Conservation (phyloP, 108 stramenopile species). For the Fragilariopsis cylindrus region DNA sequence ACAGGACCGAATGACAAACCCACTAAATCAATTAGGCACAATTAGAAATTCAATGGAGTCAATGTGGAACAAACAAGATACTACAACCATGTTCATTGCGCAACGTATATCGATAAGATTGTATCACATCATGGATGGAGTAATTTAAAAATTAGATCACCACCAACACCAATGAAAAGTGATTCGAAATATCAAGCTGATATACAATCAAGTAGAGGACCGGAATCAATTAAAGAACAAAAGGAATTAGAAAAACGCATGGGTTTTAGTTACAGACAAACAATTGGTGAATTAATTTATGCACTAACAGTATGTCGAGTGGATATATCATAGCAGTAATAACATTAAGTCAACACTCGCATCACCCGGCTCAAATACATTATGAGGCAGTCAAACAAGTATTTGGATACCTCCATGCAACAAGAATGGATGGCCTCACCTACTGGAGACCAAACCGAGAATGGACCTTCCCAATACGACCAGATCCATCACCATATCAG, state of each 20-base stretch:
- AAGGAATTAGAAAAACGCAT: conserved; percentile 3
- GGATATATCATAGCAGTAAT: conserved; percentile 7
- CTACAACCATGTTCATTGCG: conserved; percentile 21
- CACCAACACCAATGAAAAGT: not conserved
- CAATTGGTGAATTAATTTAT: conserved; percentile 33
- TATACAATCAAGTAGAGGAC: conserved; percentile 1
- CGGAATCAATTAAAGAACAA: conserved; percentile 2
- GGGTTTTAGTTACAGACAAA: conserved; percentile 24
- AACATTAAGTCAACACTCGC: not conserved
- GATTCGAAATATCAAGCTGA: not conserved
- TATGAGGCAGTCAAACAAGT: not conserved
- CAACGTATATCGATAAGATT: conserved; percentile 35
- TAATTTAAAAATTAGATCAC: not conserved
- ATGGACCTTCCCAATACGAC: not conserved
- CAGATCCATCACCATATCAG: not conserved
- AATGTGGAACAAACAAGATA: conserved; percentile 30
- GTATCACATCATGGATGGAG: conserved; percentile 9
- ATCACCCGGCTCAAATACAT: not conserved
- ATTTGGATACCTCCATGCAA: not conserved
- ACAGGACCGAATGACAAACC: conserved; percentile 7
- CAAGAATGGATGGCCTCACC: not conserved
- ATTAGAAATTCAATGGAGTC: conserved; percentile 33
- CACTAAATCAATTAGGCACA: conserved; percentile 30
- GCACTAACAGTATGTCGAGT: conserved; percentile 28
- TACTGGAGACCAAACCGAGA: not conserved